phyloP scores from a whole-genome alignment of 805 yeast genomes.

The Ogataea kodamae region DNA sequence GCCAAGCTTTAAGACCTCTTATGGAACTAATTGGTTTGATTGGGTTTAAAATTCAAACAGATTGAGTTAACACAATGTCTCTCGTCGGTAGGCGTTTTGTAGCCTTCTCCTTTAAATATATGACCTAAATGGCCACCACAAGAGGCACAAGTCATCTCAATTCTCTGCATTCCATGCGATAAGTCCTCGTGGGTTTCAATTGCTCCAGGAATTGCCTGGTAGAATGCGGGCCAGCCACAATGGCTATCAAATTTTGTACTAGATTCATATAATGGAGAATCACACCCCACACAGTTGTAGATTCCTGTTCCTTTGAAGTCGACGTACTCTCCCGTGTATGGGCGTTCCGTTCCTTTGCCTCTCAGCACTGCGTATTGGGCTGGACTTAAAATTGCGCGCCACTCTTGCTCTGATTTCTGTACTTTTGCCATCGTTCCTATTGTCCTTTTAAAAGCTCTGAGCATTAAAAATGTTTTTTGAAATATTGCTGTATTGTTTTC shows the following conservation, averaged over 20 bases:
- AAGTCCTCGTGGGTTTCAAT: constrained; percentile 58
- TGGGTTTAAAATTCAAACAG: constrained; percentile 56
- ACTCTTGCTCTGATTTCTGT: constrained; percentile 49
- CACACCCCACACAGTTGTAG: constrained; percentile 85
- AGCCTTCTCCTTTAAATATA: constrained; percentile 92
- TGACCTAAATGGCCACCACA: constrained; percentile 98
- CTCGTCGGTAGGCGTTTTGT: constrained; percentile 76
- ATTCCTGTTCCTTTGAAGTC: constrained; percentile 52
- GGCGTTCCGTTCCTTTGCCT: constrained; percentile 68
- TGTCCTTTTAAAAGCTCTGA: constrained; percentile 2
- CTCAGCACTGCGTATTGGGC: constrained; percentile 77
- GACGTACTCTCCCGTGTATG: constrained; percentile 60
- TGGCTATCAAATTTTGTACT: constrained; percentile 81
- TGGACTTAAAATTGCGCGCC: constrained; percentile 77
- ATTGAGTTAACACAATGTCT: constrained; percentile 94
- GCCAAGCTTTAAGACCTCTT: constrained; percentile 11
- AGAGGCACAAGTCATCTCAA: constrained; percentile 80
- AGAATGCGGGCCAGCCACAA: constrained; percentile 99
- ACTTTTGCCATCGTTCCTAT: constrained; percentile 11
- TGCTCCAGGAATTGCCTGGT: constrained; percentile 81
- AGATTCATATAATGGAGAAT: constrained; percentile 72
- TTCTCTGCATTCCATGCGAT: constrained; percentile 74
- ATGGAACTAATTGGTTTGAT: constrained; percentile 1
- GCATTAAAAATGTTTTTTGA: constrained; percentile 1
- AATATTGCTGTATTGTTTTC: constrained; percentile 1